Conservation (phyloP, 2,329 filamentous ascomycete genomes). For the Penicillium sp. region DNA sequence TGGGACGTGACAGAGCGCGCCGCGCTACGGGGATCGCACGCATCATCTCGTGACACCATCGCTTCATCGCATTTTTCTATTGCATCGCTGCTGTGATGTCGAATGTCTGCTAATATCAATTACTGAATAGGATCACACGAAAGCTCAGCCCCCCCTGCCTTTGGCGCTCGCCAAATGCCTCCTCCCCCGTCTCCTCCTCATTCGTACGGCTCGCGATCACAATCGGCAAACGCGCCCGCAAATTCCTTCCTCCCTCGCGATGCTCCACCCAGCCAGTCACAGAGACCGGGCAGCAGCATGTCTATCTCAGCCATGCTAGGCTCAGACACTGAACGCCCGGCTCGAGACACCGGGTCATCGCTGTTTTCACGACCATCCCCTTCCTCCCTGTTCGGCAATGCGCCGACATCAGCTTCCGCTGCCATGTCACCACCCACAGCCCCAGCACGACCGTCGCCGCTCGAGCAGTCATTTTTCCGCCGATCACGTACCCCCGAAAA, state of each 20-base stretch:
- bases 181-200: constrained; percentile 50
- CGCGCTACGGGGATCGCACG: constrained; percentile 4
- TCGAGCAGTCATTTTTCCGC: constrained; percentile 60
- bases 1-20: constrained; percentile 11
- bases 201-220: constrained; percentile 42
- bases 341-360: constrained; percentile 43
- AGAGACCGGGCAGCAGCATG: constrained; percentile 62
- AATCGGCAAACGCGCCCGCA: constrained; percentile 39
- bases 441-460: constrained; percentile 42
- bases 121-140: constrained; percentile 27
- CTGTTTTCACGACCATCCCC: constrained; percentile 46
- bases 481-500: constrained; percentile 72
- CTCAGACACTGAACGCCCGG: constrained; percentile 45
- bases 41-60: constrained; percentile 7
- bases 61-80: neutral
- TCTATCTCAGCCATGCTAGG: constrained; percentile 70
- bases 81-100: neutral
- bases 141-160: constrained; percentile 31
- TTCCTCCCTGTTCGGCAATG: constrained; percentile 33
- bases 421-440: constrained; percentile 44
- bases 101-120: constrained; percentile 2
- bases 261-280: constrained; percentile 48
- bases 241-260: constrained; percentile 50
- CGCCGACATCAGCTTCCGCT: constrained; percentile 32
- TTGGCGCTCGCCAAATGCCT: constrained; percentile 46